Base-by-base conservation (phyloP, 305 asterid species). In the Fraxinus greggii region DNA sequence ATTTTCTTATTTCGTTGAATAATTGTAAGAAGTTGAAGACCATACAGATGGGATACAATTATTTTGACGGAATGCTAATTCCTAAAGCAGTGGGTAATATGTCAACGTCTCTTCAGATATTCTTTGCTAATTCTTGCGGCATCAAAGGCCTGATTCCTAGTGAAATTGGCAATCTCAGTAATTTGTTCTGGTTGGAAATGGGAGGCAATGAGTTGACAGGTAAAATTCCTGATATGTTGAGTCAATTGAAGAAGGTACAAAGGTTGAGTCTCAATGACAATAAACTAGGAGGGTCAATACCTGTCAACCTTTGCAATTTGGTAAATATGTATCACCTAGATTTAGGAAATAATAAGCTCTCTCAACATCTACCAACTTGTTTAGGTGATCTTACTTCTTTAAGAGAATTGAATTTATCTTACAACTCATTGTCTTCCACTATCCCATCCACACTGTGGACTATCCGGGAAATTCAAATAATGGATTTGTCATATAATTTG, bases 371-470 rank as follows among this genome's bases (percentile, higher is more conserved):
- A 65, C 80, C 86, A 32, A 61, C 24, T 13, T 78, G 80, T 8
- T 78, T 83, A n/a, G 83, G 80, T n/a, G 42, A 59, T 35, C 10
- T 79, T 28, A 23, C 76, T 59, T 73, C 86, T 15, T 29, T 83
- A 54, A 31, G 70, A 83, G 21, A 40, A 36, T 10, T 78, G 51
- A 51, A 75, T 78, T 59, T 81, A 38, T 38, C 59, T 38, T 75
- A 48, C 40, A 82, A 82, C 42, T 36, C 35, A 5, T 23, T 82
- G n/a, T 5, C 45, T 31, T 77, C 78, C 5, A 61, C 3, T 23
- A 69, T 82, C 19, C 88, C 85, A 4, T 79, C 77, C 24, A 32
- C 69, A 63, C 26, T 82, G 7, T 82, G 85, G 88, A 38, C 35
- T 17, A 51, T 23, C 24, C 21, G 23, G 24, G 79, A 6, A 23